Base-by-base conservation (phyloP, 208 protist genomes). In the Wallacemonas collosoma region DNA sequence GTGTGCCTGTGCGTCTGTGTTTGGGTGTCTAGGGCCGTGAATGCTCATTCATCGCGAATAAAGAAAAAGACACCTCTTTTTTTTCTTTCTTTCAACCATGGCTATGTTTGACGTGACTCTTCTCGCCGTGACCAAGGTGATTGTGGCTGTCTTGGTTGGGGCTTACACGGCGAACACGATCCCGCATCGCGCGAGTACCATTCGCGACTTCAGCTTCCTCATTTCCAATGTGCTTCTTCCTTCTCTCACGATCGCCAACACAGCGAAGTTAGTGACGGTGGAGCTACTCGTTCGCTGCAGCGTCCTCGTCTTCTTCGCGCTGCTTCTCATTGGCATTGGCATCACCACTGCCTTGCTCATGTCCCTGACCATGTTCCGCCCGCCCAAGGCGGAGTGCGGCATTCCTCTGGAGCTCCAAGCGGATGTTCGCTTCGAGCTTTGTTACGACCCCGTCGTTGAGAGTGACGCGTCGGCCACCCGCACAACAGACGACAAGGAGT, bases 111-210 rank as follows among this genome's bases (percentile, higher is more conserved):
- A 40, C n/a, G 82, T 89, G 9, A 85, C 86, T n/a, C 79, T 93
- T 45, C 51, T 83, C 15, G 91, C 91, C 17, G 85, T 93, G 35
- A 64, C 78, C 63, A 90, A 93, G 71, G 88, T 95, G 51, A 82
- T 93, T 58, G 74, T 95, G 35, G 81, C 91, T 35, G 84, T 95
- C 17, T 76, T 90, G 35, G 68, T 93, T 45, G 88, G 91, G 63
- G 82, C 87, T 45, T 65, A 83, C 54, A 82, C 80, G 40, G 83
- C 81, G 35, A 70, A 65, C 36, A 83, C 73, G 26, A 89, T 95
- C 58, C 91, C 91, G 1, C 70, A 83, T 60, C 72, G 72, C 41
- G 38, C 35, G 2, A 76, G 71, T 5, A 93, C 87, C 14, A 71
- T 93, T 35, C 79, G 81, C 36, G 87, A 92, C 70, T 91, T 93